A percentile compares a stretch with the other conserved stretches of the same genome.
phyloP scores from a whole-genome alignment of 257 asterid genomes.

The Nicotiana tabacum region DNA sequence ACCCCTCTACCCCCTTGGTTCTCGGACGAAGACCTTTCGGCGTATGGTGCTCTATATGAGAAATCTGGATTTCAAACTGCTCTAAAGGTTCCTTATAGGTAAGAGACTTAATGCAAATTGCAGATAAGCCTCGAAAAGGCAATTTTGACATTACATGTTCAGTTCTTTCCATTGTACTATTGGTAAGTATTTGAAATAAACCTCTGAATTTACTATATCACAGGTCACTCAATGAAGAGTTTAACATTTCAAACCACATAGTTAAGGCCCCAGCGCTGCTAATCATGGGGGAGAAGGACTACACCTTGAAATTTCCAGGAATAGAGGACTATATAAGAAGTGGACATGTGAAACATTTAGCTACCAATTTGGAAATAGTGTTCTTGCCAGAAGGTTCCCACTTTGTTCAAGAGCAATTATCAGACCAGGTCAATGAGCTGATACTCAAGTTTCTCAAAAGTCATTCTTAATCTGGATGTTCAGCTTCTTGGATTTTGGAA shows the following conservation, averaged over 20 bases:
- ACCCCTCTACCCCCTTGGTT: constrained; percentile 47
- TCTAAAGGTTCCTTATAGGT: constrained; percentile 49
- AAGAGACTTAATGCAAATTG: neutral
- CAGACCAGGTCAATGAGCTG: constrained; percentile 43
- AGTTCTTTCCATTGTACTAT: neutral
- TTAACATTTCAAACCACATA: constrained; percentile 18
- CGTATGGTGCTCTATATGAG: constrained; percentile 31
- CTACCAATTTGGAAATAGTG: constrained; percentile 47
- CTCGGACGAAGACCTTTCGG: constrained; percentile 38
- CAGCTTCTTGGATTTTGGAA: neutral
- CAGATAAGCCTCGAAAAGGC: too few relatives aligned
- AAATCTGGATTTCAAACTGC: constrained; percentile 47
- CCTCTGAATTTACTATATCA: neutral
- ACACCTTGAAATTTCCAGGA: constrained; percentile 43
- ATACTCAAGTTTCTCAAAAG: constrained; percentile 40
- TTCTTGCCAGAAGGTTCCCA: constrained; percentile 58
- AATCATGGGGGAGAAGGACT: constrained; percentile 60
- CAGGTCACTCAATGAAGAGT: constrained; percentile 20
- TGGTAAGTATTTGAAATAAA: neutral
- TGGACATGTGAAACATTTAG: constrained; percentile 36
- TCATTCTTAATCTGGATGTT: constrained; percentile 13
- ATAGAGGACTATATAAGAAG: constrained; percentile 39
- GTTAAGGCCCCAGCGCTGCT: constrained; percentile 40
- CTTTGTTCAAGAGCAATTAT: constrained; percentile 71
- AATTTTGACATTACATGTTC: too few relatives aligned